Evolutionary conservation across 1,284 basidiomycete species (phyloP).

Genomic region (Ustilago tritici): DNA sequence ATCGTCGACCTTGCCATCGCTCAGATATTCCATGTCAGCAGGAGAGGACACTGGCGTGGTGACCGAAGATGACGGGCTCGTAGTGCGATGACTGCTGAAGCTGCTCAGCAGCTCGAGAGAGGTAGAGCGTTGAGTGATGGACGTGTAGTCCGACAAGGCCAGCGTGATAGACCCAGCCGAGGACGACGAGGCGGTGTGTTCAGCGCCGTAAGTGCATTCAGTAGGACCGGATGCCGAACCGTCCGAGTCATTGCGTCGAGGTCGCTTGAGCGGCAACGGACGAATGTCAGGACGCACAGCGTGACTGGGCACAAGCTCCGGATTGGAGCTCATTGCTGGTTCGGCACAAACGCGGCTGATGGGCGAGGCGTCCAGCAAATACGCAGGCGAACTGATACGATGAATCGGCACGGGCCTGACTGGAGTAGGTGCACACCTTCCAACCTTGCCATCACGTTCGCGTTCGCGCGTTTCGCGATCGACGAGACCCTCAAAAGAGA

Average conservation of each 20-base stretch:
- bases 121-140: constrained; percentile 16
- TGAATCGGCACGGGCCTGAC: constrained; percentile 32
- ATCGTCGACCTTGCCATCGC: constrained; percentile 12
- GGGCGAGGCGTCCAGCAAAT: constrained; percentile 47
- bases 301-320: constrained; percentile 26
- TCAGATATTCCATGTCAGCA: constrained; percentile 14
- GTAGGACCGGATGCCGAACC: constrained; percentile 6
- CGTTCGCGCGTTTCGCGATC: constrained; percentile 48
- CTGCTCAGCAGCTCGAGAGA: constrained; percentile 32
- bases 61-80: constrained; percentile 25
- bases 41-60: constrained; percentile 48
- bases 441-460: constrained; percentile 20
- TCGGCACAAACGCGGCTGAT: constrained; percentile 24
- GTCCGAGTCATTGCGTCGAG: constrained; percentile 19
- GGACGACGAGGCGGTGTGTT: constrained; percentile 6
- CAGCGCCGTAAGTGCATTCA: constrained; percentile 7
- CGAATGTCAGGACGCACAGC: constrained; percentile 37
- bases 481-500: constrained; percentile 17
- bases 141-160: constrained; percentile 15
- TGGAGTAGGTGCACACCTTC: constrained; percentile 14
- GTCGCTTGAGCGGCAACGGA: constrained; percentile 20
- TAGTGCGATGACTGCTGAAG: constrained; percentile 23
- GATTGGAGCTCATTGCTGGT: constrained; percentile 37
- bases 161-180: constrained; percentile 35
- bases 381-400: constrained; percentile 49